phyloP scores from a whole-genome alignment of 2,329 filamentous ascomycete species.

The Gaeumannomyces sp. region DNA sequence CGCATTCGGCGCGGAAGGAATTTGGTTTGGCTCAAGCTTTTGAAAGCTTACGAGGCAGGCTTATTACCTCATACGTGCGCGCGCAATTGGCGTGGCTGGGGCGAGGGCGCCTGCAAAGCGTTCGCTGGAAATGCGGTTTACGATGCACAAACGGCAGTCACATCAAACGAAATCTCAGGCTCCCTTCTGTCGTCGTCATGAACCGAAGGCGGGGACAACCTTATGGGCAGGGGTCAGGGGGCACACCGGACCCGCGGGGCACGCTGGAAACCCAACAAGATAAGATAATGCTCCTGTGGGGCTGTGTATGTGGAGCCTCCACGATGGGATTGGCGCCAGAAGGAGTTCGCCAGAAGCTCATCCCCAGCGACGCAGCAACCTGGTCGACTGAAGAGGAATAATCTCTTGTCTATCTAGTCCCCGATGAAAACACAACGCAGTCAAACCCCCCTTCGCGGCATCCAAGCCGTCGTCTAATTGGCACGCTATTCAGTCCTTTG shows the following conservation, averaged over 20 bases:
- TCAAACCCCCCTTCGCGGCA: background rate
- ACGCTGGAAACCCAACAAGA: background rate
- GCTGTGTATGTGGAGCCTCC: too few relatives aligned
- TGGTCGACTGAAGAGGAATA: too few relatives aligned
- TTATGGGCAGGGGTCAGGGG: too few relatives aligned
- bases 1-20: too few relatives aligned
- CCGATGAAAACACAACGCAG: background rate
- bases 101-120: background rate
- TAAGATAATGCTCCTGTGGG: background rate
- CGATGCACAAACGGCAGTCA: background rate
- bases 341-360: too few relatives aligned
- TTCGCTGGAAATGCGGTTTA: background rate
- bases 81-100: background rate
- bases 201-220: background rate
- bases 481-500: background rate
- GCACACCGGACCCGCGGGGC: too few relatives aligned
- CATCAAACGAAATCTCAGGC: background rate
- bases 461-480: background rate
- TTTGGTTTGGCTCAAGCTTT: background rate
- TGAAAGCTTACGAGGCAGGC: background rate
- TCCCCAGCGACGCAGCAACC: too few relatives aligned
- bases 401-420: background rate
- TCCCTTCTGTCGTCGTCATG: background rate
- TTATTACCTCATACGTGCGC: background rate
- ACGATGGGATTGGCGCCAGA: too few relatives aligned